phyloP scores from a whole-genome alignment of 2,329 filamentous ascomycete species.

The Stachybotrys echinatus region DNA sequence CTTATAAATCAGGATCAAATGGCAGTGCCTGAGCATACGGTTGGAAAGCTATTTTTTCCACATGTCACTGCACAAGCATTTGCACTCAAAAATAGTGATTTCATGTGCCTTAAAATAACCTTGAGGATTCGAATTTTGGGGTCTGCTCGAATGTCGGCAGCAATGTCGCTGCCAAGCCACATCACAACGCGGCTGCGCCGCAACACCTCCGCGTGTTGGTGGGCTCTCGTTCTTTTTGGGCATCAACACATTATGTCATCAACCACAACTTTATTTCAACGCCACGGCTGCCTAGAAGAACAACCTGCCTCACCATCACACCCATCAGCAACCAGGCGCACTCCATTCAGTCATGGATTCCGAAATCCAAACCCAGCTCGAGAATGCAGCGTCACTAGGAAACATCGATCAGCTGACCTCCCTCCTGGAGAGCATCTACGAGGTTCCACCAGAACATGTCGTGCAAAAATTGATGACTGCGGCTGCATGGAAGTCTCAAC shows the following conservation, averaged over 20 bases:
- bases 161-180: neutral
- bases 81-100: no score
- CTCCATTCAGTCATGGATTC: neutral
- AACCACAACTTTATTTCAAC: neutral
- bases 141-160: no score
- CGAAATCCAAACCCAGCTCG: neutral
- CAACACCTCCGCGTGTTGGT: neutral
- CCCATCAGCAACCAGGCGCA: neutral
- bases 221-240: neutral
- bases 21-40: no score
- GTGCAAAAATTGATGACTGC: slow-evolving; percentile 3
- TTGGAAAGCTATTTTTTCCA: no score
- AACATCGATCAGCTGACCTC: neutral
- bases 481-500: neutral
- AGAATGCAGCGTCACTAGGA: neutral
- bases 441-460: neutral
- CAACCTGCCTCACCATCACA: no score
- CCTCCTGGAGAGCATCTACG: neutral
- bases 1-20: no score
- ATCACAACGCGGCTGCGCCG: neutral
- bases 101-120: no score
- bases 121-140: no score
- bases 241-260: neutral
- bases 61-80: no score
- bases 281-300: neutral